Base-by-base conservation (phyloP, 805 yeast species). In the Yarrowia sp. region DNA sequence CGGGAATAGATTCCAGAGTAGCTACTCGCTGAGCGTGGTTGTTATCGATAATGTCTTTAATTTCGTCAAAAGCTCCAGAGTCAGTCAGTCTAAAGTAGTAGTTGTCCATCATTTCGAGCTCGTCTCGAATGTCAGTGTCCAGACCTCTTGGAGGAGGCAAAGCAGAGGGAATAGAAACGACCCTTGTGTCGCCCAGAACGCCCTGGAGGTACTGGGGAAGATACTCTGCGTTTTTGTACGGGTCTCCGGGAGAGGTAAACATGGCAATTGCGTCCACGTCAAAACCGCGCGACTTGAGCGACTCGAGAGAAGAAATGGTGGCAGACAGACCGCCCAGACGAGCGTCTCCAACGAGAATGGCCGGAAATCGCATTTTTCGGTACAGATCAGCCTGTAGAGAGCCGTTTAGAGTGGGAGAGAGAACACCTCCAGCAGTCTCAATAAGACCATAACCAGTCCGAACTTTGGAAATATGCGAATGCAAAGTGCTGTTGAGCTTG, bases 401-500 rank as follows among this genome's bases (percentile, higher is more conserved):
- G 8, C 66, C 66, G 7, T 67, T 48, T 6, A 69, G 69, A 10
- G 66, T 51, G 2, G 71, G 71, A 21, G 71, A 69, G 19, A 68
- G 63, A 7, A 65, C 70, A 3, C 71, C 71, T 11, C 71, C 71
- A 30, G 71, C 71, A 9, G 71, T 67, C 65, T 69, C 71, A 10
- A 68, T 67, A 14, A 69, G 49, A 28, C 67, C 68, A 66, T 67
- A 69, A 0, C 63, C 63, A 10, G 22, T 10, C 6, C 16, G 21
- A n/a, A 28, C 66, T 46, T 49, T 41, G 40, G 51, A 41, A 14
- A 58, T 33, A 32, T 58, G 63, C 4, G 63, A 14, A n/a, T 30
- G 51, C 8, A 58, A 26, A 10, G 63, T 58, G 12, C 41, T 21
- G 38, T 30, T 41, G 32, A 58, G 63, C 22, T 58, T 58, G 11